Base-by-base conservation (phyloP, 148 eudicot genomes). In the Vaccinium vitisidaea region DNA sequence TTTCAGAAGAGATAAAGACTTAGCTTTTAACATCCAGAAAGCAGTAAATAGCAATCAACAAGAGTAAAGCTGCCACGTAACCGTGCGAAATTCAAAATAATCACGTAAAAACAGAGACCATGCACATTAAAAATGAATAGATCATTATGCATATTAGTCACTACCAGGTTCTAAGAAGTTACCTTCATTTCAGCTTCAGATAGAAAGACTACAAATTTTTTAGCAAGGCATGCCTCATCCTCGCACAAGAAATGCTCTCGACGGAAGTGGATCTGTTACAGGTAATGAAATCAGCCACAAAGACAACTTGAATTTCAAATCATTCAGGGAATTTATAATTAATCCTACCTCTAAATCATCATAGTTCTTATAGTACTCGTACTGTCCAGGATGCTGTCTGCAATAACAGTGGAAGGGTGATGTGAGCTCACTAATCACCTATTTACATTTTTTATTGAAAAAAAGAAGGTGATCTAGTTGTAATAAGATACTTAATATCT, bases 341-440 rank as follows among this genome's bases (percentile, higher is more conserved):
- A 18, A 69, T 61, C 91, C 84, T 85, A 91, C 99, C 99, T 97
- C 99, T 88, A 97, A 87, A 83, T 97, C 98, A 90, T 95, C 96
- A 90, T 97, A 97, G 84, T 95, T 93, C 83, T 86, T 91, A 84
- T 86, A 97, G 89, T 97, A 97, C 73, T 95, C 99, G 75, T 89
- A 95, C 84, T 93, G 98, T 83, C 98, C 99, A 86, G 98, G 99
- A 88, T 95, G 89, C 87, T 88, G 96, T 92, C 99, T 97, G 90
- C 88, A 88, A 56, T 49, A 65, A 78, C 61, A 54, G 46, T 23
- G 56, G 23, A 86, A 39, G 18, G 30, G 13, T 46, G 23, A 21
- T 32, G 59, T 75, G 27, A 27, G 25, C 56, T 32, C 19, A 9
- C 39, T 15, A 12, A 69, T 9, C 39, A 27, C 50, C 54, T 23